Base-by-base conservation (phyloP, 2,329 filamentous ascomycete species). In the Aureobasidium sp. region DNA sequence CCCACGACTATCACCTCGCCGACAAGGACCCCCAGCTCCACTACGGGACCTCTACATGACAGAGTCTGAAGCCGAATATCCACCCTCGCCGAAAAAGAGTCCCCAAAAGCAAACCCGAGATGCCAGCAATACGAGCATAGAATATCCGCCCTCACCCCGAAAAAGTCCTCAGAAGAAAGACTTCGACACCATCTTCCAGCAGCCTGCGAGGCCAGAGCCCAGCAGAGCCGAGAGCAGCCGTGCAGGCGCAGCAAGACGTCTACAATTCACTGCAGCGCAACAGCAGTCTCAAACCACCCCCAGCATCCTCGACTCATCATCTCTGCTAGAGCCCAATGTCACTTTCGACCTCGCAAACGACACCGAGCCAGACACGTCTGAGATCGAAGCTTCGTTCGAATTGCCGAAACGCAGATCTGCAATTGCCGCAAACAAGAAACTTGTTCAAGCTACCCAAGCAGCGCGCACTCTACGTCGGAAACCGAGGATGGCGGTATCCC, bases 71-170 rank as follows among this genome's bases (percentile, higher is more conserved):
- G 45, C 65, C n/a, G 72, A 73, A 58, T 74, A 73, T 55, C 72
- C 71, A 47, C 71, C 71, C n/a, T 72, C 70, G 61, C 72, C 71
- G 22, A 67, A 69, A 49, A 74, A 73, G 58, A 68, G 68, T 55
- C 70, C 52, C 12, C 49, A 56, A 15, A 57, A 62, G 27, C 51
- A 57, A 55, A 9, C 41, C 8, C 25, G 39, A 22, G 41, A 44
- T 27, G 11, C 41, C 9, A 55, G 42, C 27, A 55, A 42, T 11
- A 5, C 34, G 22, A 60, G 57, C 45, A 29, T 60, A 15, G 72
- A 73, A 55, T 74, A 73, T 52, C 72, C 71, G 41, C 71, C 71
- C n/a, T 72, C 70, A 63, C 55, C 71, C 12, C 62, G 63, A 5
- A 72, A 72, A 56, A 70, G 66, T 36, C 66, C 70, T 3, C 41